These are phyloP conservation scores for Globisporangium camurandrum DNA, from an alignment of 352 stramenopile genomes.

Conservation along the genomic window DNA sequence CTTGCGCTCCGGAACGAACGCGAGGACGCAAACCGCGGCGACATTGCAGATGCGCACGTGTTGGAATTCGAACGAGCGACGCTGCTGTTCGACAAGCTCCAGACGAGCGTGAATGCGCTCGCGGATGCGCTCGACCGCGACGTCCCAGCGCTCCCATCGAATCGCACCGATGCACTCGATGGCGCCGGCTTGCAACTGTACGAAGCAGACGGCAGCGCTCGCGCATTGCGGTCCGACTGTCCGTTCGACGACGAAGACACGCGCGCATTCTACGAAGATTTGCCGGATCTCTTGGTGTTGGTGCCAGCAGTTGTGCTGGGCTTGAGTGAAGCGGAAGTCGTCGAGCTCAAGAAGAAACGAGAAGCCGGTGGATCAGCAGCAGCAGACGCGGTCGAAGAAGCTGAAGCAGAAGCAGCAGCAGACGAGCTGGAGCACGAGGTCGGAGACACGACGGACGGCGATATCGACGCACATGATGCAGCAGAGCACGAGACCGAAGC, in stretches of 20 bases:
- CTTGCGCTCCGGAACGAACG: conserved; percentile 92
- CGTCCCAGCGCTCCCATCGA: conserved; percentile 53
- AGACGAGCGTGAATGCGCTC: conserved; percentile 75
- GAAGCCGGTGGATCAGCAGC: conserved; percentile 29
- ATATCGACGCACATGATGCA: conserved; percentile 5
- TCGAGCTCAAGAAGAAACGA: conserved; percentile 83
- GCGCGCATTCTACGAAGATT: conserved; percentile 94
- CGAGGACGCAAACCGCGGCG: conserved; percentile 77
- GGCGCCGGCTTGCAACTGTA: conserved; percentile 50
- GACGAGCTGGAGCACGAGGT: conserved; percentile 33
- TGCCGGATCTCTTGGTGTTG: conserved; percentile 93
- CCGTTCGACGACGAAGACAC: conserved; percentile 96
- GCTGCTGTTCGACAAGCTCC: conserved; percentile 78
- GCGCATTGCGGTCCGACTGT: conserved; percentile 63
- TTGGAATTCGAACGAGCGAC: conserved; percentile 70
- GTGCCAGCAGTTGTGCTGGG: conserved; percentile 92
- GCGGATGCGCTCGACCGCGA: conserved; percentile 74
- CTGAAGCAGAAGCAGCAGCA: conserved; percentile 8
- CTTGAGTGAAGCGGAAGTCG: conserved; percentile 82
- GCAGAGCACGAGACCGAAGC: conserved; percentile 7
- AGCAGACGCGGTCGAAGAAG: conserved; percentile 30
- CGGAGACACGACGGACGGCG: conserved; percentile 18
- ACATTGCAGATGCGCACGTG: conserved; percentile 64
- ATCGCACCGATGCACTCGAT: conserved; percentile 45
- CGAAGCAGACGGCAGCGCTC: conserved; percentile 61